Evolutionary conservation across 495 filamentous ascomycete genomes (phyloP).

Genomic region (Penicillium simplicissimum): DNA sequence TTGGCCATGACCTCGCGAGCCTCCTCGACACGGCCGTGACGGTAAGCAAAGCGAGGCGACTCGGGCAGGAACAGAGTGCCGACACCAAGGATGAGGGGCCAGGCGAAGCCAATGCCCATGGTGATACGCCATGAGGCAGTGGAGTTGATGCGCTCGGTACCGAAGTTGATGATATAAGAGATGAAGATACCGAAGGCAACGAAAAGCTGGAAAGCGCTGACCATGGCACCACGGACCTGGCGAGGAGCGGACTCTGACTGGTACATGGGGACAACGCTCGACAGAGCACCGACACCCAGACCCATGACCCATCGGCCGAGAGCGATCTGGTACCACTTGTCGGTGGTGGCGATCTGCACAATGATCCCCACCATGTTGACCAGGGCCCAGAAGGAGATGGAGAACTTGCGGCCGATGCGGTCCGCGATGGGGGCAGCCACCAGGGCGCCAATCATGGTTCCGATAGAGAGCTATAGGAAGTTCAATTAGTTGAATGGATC

Average conservation of each 20-base stretch:
- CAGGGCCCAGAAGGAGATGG: conserved; percentile 57
- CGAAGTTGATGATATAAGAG: conserved; percentile 80
- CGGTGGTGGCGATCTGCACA: conserved; percentile 61
- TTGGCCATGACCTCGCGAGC: conserved; percentile 69
- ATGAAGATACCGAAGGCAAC: conserved; percentile 85
- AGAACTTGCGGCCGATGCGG: conserved; percentile 52
- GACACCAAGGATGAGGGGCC: conserved; percentile 69
- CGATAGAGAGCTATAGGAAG: conserved; percentile 54
- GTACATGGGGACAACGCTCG: conserved; percentile 73
- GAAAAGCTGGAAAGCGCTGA: conserved; percentile 81
- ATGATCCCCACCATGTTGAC: conserved; percentile 69
- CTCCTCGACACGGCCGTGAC: conserved; percentile 62
- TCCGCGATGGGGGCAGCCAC: conserved; percentile 59
- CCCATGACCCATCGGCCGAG: conserved; percentile 62
- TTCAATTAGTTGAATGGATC: conserved; percentile 9
- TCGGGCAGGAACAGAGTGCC: conserved; percentile 73
- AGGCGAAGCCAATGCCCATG: conserved; percentile 77
- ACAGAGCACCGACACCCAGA: conserved; percentile 69
- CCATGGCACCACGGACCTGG: conserved; percentile 66
- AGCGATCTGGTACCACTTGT: conserved; percentile 55
- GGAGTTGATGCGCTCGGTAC: conserved; percentile 55
- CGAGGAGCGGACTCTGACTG: conserved; percentile 67
- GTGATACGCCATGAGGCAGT: conserved; percentile 76
- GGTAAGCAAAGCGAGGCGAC: conserved; percentile 70
- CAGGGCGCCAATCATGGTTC: conserved; percentile 69